A percentile compares a stretch with the other conserved stretches of the same genome.
Evolutionary conservation across 2,329 filamentous ascomycete species (phyloP).

Genomic region (Xylariaceae sp.): DNA sequence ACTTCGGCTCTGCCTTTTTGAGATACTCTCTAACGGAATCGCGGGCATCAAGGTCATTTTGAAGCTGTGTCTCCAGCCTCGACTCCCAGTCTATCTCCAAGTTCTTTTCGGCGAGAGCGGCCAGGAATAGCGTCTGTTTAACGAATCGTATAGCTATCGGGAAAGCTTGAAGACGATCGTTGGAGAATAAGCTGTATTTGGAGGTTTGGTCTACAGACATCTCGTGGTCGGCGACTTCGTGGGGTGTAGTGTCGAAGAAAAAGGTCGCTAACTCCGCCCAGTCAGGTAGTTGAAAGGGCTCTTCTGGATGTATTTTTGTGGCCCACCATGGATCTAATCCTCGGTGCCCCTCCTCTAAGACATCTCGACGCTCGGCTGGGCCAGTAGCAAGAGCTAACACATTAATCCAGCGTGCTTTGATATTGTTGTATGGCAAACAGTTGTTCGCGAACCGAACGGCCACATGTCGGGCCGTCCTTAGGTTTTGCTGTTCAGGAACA

Average conservation of each 20-base stretch:
- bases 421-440: conserved; percentile 73
- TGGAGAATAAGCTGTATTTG: conserved; percentile 36
- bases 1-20: conserved; percentile 35
- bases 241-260: conserved; percentile 40
- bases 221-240: conserved; percentile 25
- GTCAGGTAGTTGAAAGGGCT: conserved; percentile 40
- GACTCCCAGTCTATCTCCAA: conserved; percentile 80
- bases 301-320: conserved; percentile 31
- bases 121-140: conserved; percentile 47
- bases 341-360: conserved; percentile 83
- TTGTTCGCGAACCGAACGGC: conserved; percentile 86
- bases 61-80: conserved; percentile 66
- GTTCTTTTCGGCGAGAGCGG: conserved; percentile 45
- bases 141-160: conserved; percentile 66
- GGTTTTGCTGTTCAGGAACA: conserved; percentile 44
- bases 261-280: conserved; percentile 47
- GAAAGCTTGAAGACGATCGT: conserved; percentile 51
- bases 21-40: conserved; percentile 53
- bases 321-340: conserved; percentile 66
- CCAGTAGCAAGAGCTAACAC: conserved; percentile 70
- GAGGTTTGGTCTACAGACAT: conserved; percentile 39
- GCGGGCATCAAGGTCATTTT: conserved; percentile 63
- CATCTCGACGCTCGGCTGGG: conserved; percentile 67
- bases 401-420: conserved; percentile 80
- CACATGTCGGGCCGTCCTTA: conserved; percentile 74